Percentiles rank a stretch among this genome's conserved stretches.
Conservation (phyloP, 2,329 filamentous ascomycete species). For the Penicillium psychrosexuale region DNA sequence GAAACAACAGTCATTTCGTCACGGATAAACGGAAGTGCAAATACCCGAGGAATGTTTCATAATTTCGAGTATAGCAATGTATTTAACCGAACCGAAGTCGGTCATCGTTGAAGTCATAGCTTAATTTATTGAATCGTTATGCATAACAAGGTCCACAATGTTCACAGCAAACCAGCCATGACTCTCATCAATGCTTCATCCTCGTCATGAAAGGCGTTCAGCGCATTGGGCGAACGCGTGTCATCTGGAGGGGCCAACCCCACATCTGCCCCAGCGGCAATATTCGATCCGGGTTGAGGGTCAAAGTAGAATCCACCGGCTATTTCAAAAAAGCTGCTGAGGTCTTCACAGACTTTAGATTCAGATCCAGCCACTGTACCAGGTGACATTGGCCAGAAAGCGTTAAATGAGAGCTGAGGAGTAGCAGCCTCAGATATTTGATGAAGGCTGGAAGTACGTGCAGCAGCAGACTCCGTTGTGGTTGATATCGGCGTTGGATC, state of each 20-base stretch:
- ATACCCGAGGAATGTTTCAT: background rate
- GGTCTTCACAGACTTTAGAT: constrained; percentile 44
- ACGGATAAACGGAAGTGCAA: background rate
- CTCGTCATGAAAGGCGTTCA: constrained; percentile 34
- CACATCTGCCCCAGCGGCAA: constrained; percentile 4
- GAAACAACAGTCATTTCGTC: background rate
- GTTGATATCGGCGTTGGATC: constrained; percentile 1
- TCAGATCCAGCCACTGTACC: constrained; percentile 7
- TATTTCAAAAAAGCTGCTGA: constrained; percentile 60
- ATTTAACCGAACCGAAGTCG: background rate
- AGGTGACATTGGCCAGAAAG: constrained; percentile 21
- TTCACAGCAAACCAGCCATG: constrained; percentile 35
- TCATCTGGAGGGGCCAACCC: constrained; percentile 10
- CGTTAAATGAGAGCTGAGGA: constrained; percentile 12
- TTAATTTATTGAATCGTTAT: background rate
- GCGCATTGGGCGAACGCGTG: constrained; percentile 8
- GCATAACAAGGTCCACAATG: background rate
- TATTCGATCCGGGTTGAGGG: constrained; percentile 10
- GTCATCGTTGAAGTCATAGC: background rate
- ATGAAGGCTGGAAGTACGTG: constrained; percentile 3
- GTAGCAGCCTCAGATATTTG: constrained; percentile 11
- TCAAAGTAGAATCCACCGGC: constrained; percentile 49
- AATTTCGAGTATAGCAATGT: background rate
- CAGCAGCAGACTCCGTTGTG: background rate
- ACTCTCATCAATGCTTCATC: constrained; percentile 36